phyloP scores from a whole-genome alignment of 2,329 filamentous ascomycete genomes.

The Arthrobotrys entomopaga region DNA sequence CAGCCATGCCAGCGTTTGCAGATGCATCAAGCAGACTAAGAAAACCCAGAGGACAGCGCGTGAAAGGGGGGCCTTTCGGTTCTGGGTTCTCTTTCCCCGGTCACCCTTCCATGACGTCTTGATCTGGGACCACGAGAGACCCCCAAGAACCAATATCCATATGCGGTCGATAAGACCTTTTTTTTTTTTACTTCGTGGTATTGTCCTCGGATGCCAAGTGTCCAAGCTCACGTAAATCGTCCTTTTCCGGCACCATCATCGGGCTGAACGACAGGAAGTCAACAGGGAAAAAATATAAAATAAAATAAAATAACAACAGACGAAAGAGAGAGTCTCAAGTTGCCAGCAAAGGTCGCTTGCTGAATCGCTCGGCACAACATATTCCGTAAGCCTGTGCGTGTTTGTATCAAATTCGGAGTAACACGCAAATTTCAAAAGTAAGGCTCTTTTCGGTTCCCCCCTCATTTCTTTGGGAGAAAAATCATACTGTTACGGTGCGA shows the following conservation, averaged over 20 bases:
- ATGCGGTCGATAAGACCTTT: constrained; percentile 38
- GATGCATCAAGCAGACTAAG: constrained; percentile 6
- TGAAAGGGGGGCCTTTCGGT: constrained; percentile 45
- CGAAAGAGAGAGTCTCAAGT: too few relatives aligned
- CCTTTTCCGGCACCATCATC: constrained; percentile 38
- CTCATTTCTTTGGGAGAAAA: constrained; percentile 12
- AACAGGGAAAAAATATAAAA: background rate
- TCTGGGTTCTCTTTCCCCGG: constrained; percentile 46
- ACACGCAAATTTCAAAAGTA: background rate
- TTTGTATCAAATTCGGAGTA: background rate
- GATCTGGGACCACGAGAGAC: constrained; percentile 15
- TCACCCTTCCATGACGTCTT: constrained; percentile 40
- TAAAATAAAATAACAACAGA: too few relatives aligned
- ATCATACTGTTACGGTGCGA: background rate
- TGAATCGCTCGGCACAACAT: constrained; percentile 9
- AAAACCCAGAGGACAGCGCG: constrained; percentile 33
- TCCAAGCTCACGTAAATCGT: constrained; percentile 51
- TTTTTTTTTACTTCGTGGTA: background rate
- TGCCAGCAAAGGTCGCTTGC: background rate
- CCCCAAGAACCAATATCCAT: constrained; percentile 40
- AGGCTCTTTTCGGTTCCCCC: constrained; percentile 12
- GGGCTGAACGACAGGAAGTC: constrained; percentile 17
- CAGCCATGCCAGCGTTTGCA: constrained; percentile 8
- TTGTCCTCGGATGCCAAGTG: constrained; percentile 44
- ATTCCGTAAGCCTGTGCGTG: background rate